Evolutionary conservation across 2,329 filamentous ascomycete genomes (phyloP).

Genomic region (Penicillium italicum): DNA sequence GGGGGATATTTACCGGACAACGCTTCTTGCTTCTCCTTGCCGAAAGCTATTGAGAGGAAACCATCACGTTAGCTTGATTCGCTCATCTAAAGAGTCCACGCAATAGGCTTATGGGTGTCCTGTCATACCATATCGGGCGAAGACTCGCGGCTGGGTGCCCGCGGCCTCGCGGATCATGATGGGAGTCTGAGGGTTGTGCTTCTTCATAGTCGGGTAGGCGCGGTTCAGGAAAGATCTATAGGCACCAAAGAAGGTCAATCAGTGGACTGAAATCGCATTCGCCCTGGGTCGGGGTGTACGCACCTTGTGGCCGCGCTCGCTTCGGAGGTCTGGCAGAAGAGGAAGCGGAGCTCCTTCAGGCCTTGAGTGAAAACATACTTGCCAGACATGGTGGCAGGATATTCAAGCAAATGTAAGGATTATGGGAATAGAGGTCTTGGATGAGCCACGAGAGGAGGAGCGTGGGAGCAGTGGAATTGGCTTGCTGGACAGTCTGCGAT

Average conservation of each 20-base stretch:
- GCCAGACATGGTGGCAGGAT: conserved; percentile 64
- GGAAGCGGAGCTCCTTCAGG: conserved; percentile 93
- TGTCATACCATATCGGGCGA: conserved; percentile 80
- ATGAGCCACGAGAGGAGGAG: conserved; percentile 9
- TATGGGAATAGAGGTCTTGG: background rate
- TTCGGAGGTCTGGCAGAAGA: conserved; percentile 93
- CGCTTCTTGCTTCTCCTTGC: conserved; percentile 63
- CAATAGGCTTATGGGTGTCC: background rate
- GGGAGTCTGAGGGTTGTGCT: conserved; percentile 90
- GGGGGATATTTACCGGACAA: conserved; percentile 51
- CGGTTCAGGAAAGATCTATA: conserved; percentile 82
- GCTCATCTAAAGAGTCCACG: background rate
- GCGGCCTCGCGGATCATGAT: conserved; percentile 92
- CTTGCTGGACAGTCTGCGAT: conserved; percentile 6
- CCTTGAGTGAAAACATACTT: conserved; percentile 89
- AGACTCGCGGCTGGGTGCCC: conserved; percentile 80
- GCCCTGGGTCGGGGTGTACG: conserved; percentile 28
- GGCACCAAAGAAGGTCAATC: background rate
- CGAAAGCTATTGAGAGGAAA: conserved; percentile 51
- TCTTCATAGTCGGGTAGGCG: conserved; percentile 98
- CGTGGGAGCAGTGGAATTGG: conserved; percentile 1
- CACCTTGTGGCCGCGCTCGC: conserved; percentile 86
- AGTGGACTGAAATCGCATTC: background rate
- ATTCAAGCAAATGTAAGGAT: conserved; percentile 1
- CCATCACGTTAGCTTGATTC: conserved; percentile 14